phyloP scores from a whole-genome alignment of 192 early-diverging fungal genomes.

The Podila epigama region DNA sequence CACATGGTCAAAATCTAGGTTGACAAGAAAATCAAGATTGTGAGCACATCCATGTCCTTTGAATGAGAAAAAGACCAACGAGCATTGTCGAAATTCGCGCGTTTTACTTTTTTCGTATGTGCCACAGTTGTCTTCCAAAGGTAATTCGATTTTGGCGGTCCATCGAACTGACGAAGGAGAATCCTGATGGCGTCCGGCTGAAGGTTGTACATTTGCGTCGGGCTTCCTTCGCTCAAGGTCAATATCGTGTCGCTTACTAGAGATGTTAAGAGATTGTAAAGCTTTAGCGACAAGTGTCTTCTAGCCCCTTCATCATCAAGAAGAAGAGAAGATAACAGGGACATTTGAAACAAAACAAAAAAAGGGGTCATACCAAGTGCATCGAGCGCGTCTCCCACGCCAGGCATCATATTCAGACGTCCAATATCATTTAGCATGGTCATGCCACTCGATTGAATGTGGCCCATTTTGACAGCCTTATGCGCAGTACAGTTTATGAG shows the following conservation, averaged over 20 bases:
- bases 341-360: too few species aligned
- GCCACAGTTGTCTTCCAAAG: slow-evolving; percentile 5
- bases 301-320: too few species aligned
- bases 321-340: too few species aligned
- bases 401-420: not conserved
- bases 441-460: slow-evolving; percentile 7
- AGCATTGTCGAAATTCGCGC: too few species aligned
- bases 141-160: slow-evolving; percentile 2
- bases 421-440: slow-evolving; percentile 5
- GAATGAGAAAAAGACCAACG: too few species aligned
- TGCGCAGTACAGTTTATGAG: slow-evolving; percentile 6
- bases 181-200: slow-evolving; percentile 34
- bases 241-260: slow-evolving; percentile 50
- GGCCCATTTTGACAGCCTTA: not conserved
- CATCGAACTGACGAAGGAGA: slow-evolving; percentile 31
- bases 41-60: too few species aligned
- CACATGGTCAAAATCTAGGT: slow-evolving; percentile 31
- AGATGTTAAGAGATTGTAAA: not conserved
- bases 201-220: slow-evolving; percentile 15
- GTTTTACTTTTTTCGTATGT: slow-evolving; percentile 24
- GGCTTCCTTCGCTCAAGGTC: slow-evolving; percentile 25
- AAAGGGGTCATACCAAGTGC: too few species aligned
- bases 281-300: too few species aligned
- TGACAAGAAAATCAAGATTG: too few species aligned
- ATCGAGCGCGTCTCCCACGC: not conserved